Evolutionary conservation across 176 grass and related monocot genomes (phyloP).

Genomic region (Aechmea fasciata): DNA sequence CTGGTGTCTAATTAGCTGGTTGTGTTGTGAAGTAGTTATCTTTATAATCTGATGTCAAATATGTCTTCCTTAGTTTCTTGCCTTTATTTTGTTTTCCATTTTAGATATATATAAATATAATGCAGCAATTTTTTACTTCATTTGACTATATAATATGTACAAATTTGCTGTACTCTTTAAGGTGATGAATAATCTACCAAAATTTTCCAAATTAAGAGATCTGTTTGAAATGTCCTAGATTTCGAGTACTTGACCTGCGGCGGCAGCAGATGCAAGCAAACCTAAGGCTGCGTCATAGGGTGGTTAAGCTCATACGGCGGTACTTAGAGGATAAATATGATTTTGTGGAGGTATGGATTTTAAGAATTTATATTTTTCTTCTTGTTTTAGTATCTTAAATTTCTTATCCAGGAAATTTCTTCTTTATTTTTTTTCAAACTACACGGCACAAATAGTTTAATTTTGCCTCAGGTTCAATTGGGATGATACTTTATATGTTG

Average conservation of each 20-base stretch:
- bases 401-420: neutral
- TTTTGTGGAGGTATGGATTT: conserved; percentile 77
- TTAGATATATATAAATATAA: neutral
- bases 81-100: conserved; percentile 3
- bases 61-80: neutral
- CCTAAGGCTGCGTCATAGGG: conserved; percentile 80
- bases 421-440: neutral
- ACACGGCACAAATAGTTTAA: neutral
- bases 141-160: neutral
- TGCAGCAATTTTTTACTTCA: neutral
- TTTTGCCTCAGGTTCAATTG: neutral
- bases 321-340: conserved; percentile 90
- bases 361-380: neutral
- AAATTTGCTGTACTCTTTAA: neutral
- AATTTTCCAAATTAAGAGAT: neutral
- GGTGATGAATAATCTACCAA: neutral
- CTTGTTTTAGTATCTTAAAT: neutral
- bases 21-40: no score
- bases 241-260: conserved; percentile 78
- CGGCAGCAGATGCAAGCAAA: conserved; percentile 96
- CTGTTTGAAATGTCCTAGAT: conserved; percentile 37
- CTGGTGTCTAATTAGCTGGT: no score
- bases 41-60: no score
- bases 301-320: conserved; percentile 73
- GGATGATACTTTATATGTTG: neutral